These are phyloP conservation scores for Phoenix roebelenii DNA, from an alignment of 176 grass and related monocot genomes.

Conservation along the genomic window DNA sequence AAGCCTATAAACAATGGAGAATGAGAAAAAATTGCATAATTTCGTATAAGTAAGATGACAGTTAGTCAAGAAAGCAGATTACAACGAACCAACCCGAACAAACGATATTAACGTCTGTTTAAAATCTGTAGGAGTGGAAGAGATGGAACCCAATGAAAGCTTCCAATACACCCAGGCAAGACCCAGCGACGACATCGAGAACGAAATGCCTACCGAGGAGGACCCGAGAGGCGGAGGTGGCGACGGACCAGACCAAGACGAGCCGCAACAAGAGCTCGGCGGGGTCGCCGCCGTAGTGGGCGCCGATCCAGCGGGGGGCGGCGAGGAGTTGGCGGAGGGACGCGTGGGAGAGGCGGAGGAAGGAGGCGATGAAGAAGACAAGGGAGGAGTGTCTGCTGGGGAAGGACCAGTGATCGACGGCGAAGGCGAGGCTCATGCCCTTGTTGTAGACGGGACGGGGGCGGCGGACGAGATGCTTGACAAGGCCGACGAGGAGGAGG, in stretches of 20 bases:
- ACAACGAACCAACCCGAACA: too few species aligned
- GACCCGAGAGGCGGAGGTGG: constrained; percentile 69
- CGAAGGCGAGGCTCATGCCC: constrained; percentile 67
- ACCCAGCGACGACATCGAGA: constrained; percentile 62
- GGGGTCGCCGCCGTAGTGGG: constrained; percentile 15
- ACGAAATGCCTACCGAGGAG: constrained; percentile 83
- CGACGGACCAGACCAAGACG: constrained; percentile 37
- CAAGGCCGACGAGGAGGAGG: constrained; percentile 52
- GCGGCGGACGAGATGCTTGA: constrained; percentile 72
- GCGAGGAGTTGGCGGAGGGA: constrained; percentile 5
- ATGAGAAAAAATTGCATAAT: too few species aligned
- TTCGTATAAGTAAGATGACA: too few species aligned
- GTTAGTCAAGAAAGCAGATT: too few species aligned
- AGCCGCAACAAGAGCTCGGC: constrained; percentile 35
- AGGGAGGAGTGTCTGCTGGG: constrained; percentile 85
- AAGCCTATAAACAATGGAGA: too few species aligned
- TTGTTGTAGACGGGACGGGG: constrained; percentile 77
- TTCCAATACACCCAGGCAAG: constrained; percentile 67
- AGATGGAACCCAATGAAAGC: constrained; percentile 41
- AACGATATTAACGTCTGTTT: not conserved
- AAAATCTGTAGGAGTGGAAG: constrained; percentile 20
- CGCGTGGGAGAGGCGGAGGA: constrained; percentile 23
- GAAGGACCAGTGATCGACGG: constrained; percentile 77
- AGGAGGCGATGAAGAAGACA: constrained; percentile 66
- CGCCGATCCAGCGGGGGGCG: constrained; percentile 12